Conservation (phyloP, 2,329 filamentous ascomycete genomes). For the Xylariaceae sp. region DNA sequence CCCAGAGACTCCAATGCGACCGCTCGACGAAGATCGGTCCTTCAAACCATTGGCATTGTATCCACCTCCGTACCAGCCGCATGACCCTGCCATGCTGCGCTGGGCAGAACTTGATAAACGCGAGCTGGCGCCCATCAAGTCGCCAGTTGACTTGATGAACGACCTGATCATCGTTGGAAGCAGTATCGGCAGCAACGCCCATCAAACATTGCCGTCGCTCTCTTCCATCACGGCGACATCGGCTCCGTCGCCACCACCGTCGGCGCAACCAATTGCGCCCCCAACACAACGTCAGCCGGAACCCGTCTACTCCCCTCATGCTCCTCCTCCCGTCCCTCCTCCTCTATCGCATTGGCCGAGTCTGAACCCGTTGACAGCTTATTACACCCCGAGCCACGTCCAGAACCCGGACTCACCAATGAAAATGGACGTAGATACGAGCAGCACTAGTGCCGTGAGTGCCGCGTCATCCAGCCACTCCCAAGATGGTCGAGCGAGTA, state of each 20-base stretch:
- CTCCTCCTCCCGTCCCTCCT: constrained; percentile 24
- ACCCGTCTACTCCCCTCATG: constrained; percentile 26
- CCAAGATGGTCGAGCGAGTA: constrained; percentile 42
- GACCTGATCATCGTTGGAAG: constrained; percentile 11
- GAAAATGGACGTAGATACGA: constrained; percentile 45
- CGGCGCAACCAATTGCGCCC: constrained; percentile 13
- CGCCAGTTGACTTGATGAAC: constrained; percentile 26
- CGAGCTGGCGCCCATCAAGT: constrained; percentile 42
- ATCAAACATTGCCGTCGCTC: constrained; percentile 38
- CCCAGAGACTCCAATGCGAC: constrained; percentile 14
- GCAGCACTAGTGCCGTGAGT: constrained; percentile 38
- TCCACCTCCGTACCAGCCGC: constrained; percentile 36
- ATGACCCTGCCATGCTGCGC: constrained; percentile 32
- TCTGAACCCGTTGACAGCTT: constrained; percentile 45
- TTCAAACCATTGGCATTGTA: constrained; percentile 32
- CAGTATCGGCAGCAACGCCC: constrained; percentile 13
- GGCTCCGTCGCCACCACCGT: constrained; percentile 21
- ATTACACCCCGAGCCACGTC: constrained; percentile 42
- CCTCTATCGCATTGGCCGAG: constrained; percentile 42
- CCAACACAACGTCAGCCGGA: constrained; percentile 25
- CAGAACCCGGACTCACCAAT: constrained; percentile 42
- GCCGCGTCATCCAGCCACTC: constrained; percentile 44
- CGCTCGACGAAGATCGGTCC: constrained; percentile 28
- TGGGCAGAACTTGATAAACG: constrained; percentile 35
- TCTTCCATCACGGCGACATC: constrained; percentile 36